Base-by-base conservation (phyloP, 2,329 filamentous ascomycete genomes). In the Lachnum nothofagi region DNA sequence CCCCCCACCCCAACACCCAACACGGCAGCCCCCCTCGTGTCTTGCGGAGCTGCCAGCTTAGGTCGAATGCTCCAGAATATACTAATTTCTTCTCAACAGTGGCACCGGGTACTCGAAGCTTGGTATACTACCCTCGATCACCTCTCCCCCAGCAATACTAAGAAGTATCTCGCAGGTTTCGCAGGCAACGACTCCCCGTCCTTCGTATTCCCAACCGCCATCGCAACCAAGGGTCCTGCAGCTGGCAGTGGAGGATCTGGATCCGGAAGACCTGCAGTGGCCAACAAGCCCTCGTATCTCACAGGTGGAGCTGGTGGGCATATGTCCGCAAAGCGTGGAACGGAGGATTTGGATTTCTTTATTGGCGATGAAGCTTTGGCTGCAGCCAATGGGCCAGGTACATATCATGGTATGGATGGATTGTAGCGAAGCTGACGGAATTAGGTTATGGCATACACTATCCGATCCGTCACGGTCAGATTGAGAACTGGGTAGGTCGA, bases 51-150 rank as follows among this genome's bases (percentile, higher is more conserved):
- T 5, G 10, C 6, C 8, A 3, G 10, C 6, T 23, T 41, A 25
- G 23, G 16, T 34, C 17, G 3, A 41, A 29, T 29, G 29, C 23
- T 20, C 4, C 16, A 31, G 23, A 16, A 12, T 35, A 51, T 56
- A 44, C 62, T 62, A 55, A 65, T 52, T 23, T 33, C 42, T 42
- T 19, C 68, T 64, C 33, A 64, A 54, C 71, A 98, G 93, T 86
- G 93, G 93, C 77, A 98, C 93, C 75, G 93, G 93, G 67, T 98
- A 94, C 74, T 97, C 93, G 54, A 98, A 98, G 79, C 86, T 98
- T 72, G 93, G 93, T 96, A 75, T 64, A 83, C 56, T 46, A 43
- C 20, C 29, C n/a, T 33, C 23, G 25, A 19, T 16, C 17, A 27
- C 20, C 10, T 33, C 12, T 14, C 25, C 35, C 17, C 29, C 24